A percentile compares a stretch with the other conserved stretches of the same genome.
Conservation (phyloP, 2,329 filamentous ascomycete species). For the Penicillium italicum region DNA sequence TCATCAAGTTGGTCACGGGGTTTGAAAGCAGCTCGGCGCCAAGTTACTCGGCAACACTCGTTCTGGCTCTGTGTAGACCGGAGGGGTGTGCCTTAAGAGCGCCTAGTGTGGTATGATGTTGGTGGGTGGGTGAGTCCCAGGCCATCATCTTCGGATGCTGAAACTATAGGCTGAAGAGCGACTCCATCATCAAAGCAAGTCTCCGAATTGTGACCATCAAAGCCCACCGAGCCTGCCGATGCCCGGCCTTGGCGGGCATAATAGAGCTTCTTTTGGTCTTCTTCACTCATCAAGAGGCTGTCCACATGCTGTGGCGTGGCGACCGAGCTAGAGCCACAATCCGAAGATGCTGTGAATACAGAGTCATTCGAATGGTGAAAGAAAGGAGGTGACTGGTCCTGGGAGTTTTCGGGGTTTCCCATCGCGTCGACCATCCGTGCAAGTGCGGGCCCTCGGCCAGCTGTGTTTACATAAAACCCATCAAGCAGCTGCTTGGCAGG, state of each 20-base stretch:
- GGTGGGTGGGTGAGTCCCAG: not conserved
- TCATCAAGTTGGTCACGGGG: conserved; percentile 1
- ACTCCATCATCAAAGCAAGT: not conserved
- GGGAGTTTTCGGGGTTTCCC: conserved; percentile 40
- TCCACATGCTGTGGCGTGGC: conserved; percentile 67
- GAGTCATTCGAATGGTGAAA: conserved; percentile 62
- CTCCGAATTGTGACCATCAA: not conserved
- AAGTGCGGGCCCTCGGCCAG: conserved; percentile 63
- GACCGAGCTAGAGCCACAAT: conserved; percentile 57
- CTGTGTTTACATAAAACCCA: conserved; percentile 66
- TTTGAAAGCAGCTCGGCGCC: not conserved
- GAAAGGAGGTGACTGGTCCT: conserved; percentile 52
- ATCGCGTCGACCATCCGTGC: conserved; percentile 48
- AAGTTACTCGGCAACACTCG: not conserved
- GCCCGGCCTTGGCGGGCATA: conserved; percentile 55
- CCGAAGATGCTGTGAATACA: conserved; percentile 50
- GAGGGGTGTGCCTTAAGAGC: not conserved
- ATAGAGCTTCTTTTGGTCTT: conserved; percentile 71
- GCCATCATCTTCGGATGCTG: not conserved
- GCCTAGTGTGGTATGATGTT: not conserved
- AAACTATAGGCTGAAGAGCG: not conserved
- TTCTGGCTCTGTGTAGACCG: not conserved
- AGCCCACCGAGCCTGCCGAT: conserved; percentile 14
- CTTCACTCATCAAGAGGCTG: conserved; percentile 67
- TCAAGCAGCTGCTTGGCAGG: conserved; percentile 64